These are phyloP conservation scores for Brettanomyces nanus DNA, from an alignment of 805 yeast species.

Conservation along the genomic window DNA sequence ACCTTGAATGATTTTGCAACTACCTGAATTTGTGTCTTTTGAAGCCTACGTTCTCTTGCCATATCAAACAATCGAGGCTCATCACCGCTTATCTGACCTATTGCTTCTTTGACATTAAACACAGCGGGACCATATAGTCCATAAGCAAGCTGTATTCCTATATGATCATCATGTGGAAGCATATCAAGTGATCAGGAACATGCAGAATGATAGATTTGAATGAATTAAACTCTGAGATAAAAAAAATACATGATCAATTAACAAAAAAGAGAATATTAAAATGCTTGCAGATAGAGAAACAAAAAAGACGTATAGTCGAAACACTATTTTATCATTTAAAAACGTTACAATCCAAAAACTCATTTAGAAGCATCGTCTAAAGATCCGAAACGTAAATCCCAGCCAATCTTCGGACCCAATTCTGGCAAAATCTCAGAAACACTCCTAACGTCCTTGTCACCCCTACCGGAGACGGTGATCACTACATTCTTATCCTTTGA, in stretches of 20 bases:
- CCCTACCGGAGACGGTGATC: constrained; percentile 94
- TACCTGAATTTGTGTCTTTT: not conserved
- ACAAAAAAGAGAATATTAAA: too few species aligned
- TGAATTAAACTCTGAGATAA: too few species aligned
- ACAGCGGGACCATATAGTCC: not conserved
- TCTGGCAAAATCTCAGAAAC: constrained; percentile 91
- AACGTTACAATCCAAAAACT: too few species aligned
- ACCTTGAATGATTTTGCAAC: not conserved
- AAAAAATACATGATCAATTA: too few species aligned
- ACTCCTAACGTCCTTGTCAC: constrained; percentile 97
- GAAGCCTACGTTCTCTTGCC: not conserved
- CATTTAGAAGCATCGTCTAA: constrained; percentile 25
- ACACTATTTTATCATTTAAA: too few species aligned
- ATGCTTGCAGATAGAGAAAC: too few species aligned
- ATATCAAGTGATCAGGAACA: too few species aligned
- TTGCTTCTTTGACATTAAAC: not conserved
- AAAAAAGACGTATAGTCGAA: too few species aligned
- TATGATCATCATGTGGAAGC: not conserved
- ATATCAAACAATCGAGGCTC: not conserved
- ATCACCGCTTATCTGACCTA: not conserved
- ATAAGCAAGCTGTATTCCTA: constrained; percentile 1
- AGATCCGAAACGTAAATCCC: constrained; percentile 87
- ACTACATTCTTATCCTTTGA: constrained; percentile 71
- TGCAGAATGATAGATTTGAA: too few species aligned
- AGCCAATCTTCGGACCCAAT: constrained; percentile 84